Evolutionary conservation across 495 filamentous ascomycete genomes (phyloP).

Genomic region (Penicillium odoratum): DNA sequence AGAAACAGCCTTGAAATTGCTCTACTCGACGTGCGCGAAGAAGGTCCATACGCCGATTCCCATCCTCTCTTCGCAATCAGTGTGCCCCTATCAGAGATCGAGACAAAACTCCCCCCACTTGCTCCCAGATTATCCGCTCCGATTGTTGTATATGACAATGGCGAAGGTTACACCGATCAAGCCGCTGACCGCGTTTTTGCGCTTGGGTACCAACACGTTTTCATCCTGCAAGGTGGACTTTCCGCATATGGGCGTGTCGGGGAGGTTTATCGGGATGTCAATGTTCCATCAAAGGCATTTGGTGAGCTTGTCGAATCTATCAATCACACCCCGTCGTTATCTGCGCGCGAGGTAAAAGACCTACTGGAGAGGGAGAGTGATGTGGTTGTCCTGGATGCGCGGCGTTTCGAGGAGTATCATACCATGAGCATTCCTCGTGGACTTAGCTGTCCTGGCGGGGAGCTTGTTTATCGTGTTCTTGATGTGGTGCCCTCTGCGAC

Average conservation of each 20-base stretch:
- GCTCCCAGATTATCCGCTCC: slow-evolving; percentile 18
- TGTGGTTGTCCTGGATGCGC: slow-evolving; percentile 25
- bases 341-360: slow-evolving; percentile 22
- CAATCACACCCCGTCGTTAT: slow-evolving; percentile 28
- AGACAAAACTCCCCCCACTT: slow-evolving; percentile 19
- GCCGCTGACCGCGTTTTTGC: slow-evolving; percentile 16
- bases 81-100: slow-evolving; percentile 27
- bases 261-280: slow-evolving; percentile 31
- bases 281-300: slow-evolving; percentile 31
- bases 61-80: slow-evolving; percentile 26
- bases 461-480: slow-evolving; percentile 27
- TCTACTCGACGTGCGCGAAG: slow-evolving; percentile 28
- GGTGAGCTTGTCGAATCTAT: slow-evolving; percentile 32
- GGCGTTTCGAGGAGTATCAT: slow-evolving; percentile 26
- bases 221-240: slow-evolving; percentile 24
- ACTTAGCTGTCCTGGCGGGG: slow-evolving; percentile 30
- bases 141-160: slow-evolving; percentile 26
- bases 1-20: slow-evolving; percentile 19
- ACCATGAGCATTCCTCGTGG: slow-evolving; percentile 31
- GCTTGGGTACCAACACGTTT: slow-evolving; percentile 21
- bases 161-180: slow-evolving; percentile 21
- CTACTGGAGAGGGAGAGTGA: slow-evolving; percentile 18
- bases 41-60: slow-evolving; percentile 24
- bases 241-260: slow-evolving; percentile 21
- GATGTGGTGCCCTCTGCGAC: slow-evolving; percentile 24